These are phyloP conservation scores for Solanum corneliomulleri DNA, from an alignment of 257 asterid species.

Conservation along the genomic window DNA sequence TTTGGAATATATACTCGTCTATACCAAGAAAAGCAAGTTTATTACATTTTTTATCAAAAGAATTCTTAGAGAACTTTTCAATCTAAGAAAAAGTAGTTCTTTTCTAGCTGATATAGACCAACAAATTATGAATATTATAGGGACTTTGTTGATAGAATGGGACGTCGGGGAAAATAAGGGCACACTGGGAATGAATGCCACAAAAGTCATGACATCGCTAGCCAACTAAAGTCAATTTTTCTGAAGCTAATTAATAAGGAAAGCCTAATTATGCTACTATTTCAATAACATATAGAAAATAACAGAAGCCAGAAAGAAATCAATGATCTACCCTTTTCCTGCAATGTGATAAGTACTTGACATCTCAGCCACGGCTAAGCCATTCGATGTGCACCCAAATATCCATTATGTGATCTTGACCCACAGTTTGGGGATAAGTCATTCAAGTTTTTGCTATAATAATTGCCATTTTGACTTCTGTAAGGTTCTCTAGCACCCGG, in stretches of 20 bases:
- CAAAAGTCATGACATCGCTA: neutral
- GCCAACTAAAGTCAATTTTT: neutral
- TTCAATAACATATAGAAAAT: neutral
- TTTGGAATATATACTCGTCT: neutral
- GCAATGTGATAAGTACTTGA: conserved; percentile 41
- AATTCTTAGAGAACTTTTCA: neutral
- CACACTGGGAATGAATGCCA: neutral
- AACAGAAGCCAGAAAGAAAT: neutral
- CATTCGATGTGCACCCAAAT: conserved; percentile 29
- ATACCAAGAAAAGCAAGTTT: neutral
- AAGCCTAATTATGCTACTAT: neutral
- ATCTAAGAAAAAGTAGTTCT: neutral
- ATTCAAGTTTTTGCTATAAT: conserved; percentile 15
- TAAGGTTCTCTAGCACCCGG: conserved; percentile 21
- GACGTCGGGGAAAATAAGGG: neutral
- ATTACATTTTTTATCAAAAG: neutral
- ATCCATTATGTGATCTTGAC: conserved; percentile 20
- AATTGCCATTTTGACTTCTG: conserved; percentile 17
- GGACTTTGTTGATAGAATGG: neutral
- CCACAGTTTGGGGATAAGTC: conserved; percentile 19
- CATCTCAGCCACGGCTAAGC: conserved; percentile 56
- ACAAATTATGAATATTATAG: neutral
- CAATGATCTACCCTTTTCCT: conserved; percentile 60
- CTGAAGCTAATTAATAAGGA: neutral
- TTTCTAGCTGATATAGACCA: neutral